Evolutionary conservation across 1,139 yeast species (phyloP).

Genomic region (Candida sanyaensis): DNA sequence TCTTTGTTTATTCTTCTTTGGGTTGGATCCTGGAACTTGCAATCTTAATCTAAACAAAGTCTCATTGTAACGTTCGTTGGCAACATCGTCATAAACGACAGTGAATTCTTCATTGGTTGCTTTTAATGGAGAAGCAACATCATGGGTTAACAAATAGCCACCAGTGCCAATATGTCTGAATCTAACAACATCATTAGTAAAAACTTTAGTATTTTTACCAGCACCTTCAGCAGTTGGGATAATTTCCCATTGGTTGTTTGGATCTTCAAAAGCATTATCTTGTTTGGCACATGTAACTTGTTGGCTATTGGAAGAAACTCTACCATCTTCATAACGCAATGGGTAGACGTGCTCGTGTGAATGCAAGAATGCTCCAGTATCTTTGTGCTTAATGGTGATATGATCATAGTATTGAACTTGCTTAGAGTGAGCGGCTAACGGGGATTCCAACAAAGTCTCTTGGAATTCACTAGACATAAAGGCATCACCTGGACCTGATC

Average conservation of each 20-base stretch:
- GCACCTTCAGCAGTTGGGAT: conserved; percentile 58
- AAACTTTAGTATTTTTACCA: conserved; percentile 23
- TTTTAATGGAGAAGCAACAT: conserved; percentile 93
- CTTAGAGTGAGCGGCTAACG: conserved; percentile 69
- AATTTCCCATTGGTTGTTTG: conserved; percentile 85
- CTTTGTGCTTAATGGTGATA: conserved; percentile 75
- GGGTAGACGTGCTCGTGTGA: conserved; percentile 81
- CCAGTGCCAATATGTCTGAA: conserved; percentile 81
- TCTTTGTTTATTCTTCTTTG: conserved; percentile 44
- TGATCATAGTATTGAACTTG: conserved; percentile 74
- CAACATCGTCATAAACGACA: conserved; percentile 64
- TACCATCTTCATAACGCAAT: conserved; percentile 91
- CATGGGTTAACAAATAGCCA: conserved; percentile 83
- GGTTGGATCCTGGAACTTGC: conserved; percentile 26
- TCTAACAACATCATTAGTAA: conserved; percentile 71
- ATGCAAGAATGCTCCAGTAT: conserved; percentile 74
- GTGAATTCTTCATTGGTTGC: conserved; percentile 94
- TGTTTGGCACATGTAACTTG: conserved; percentile 76
- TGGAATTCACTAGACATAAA: conserved; percentile 95
- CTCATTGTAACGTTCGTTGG: conserved; percentile 52
- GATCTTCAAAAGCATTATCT: conserved; percentile 52
- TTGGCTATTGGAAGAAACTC: conserved; percentile 93
- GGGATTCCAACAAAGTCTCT: conserved; percentile 84
- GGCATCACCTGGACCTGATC: conserved; percentile 94
- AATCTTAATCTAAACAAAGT: conserved; percentile 79